A percentile compares a stretch with the other conserved stretches of the same genome.
phyloP scores from a whole-genome alignment of 306 rosid species.

The Sesbania bispinosa region DNA sequence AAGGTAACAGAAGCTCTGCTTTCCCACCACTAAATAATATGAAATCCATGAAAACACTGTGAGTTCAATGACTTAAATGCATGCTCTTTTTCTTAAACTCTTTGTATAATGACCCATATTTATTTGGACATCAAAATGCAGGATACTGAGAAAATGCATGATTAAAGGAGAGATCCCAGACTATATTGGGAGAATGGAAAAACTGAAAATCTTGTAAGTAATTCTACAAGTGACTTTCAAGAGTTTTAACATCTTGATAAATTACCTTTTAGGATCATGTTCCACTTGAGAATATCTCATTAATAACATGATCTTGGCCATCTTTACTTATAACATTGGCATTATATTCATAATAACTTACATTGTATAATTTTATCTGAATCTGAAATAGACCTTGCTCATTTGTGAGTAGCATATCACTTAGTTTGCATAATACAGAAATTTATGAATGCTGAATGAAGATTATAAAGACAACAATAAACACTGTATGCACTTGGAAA shows the following conservation, averaged over 20 bases:
- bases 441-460: background rate
- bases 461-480: background rate
- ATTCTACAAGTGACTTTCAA: conserved; percentile 8
- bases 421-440: too few relatives aligned
- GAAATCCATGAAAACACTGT: conserved; percentile 71
- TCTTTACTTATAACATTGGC: background rate
- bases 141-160: conserved; percentile 69
- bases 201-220: conserved; percentile 69
- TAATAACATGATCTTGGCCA: background rate
- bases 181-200: conserved; percentile 55
- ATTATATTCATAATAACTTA: background rate
- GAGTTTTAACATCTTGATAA: background rate
- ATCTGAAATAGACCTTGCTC: background rate
- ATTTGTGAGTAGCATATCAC: background rate
- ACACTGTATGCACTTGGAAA: background rate
- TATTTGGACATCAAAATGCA: conserved; percentile 38
- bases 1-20: conserved; percentile 42
- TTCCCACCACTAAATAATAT: conserved; percentile 65
- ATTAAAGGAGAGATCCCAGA: conserved; percentile 59
- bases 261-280: background rate
- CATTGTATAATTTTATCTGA: too few relatives aligned
- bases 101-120: conserved; percentile 12
- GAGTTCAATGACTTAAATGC: conserved; percentile 43
- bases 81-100: conserved; percentile 21
- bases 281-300: background rate